phyloP scores from a whole-genome alignment of 73 alveolate genomes.

The Uronychia setigera region DNA sequence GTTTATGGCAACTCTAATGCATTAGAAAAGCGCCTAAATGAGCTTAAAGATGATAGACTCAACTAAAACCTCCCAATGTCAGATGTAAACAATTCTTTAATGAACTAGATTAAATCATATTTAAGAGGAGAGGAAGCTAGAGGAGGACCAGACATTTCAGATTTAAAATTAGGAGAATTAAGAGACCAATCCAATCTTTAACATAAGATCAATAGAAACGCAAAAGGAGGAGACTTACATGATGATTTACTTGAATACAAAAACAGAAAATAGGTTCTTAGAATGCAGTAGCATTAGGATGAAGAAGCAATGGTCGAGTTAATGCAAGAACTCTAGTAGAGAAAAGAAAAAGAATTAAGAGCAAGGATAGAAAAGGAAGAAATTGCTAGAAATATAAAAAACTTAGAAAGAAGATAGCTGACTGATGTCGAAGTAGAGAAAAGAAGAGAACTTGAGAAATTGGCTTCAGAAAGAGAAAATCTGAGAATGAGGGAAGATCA shows the following conservation, averaged over 20 bases:
- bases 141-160: conserved; percentile 21
- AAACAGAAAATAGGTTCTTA: background rate
- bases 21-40: conserved; percentile 54
- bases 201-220: background rate
- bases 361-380: conserved; percentile 83
- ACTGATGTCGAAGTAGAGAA: conserved; percentile 64
- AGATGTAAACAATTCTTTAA: background rate
- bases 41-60: conserved; percentile 43
- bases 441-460: conserved; percentile 77
- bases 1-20: conserved; percentile 62
- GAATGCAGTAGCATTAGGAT: background rate
- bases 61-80: background rate
- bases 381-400: conserved; percentile 63
- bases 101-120: conserved; percentile 5
- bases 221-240: background rate
- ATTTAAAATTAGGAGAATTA: conserved; percentile 44
- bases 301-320: conserved; percentile 1
- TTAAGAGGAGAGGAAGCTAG: conserved; percentile 44
- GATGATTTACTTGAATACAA: background rate
- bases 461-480: conserved; percentile 78
- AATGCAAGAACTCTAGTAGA: background rate
- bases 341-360: conserved; percentile 72
- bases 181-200: conserved; percentile 28
- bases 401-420: background rate
- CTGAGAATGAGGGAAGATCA: conserved; percentile 77